Conservation (phyloP, 495 filamentous ascomycete species). For the Aspergillus egyptiacus region DNA sequence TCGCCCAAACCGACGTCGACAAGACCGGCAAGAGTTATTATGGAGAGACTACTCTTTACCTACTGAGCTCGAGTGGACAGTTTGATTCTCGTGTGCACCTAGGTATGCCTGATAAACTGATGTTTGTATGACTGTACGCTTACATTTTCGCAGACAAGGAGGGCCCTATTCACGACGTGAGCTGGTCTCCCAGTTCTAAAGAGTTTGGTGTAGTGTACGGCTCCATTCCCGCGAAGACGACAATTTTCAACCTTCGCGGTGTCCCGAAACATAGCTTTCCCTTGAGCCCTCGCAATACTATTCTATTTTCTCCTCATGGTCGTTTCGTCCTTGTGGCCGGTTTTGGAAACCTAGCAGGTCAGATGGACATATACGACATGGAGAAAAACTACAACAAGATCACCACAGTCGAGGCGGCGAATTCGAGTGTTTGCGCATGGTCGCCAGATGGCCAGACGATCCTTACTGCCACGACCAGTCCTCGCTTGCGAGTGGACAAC, state of each 20-base stretch:
- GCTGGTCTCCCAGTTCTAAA: constrained; percentile 95
- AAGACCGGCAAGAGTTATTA: constrained; percentile 98
- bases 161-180: constrained; percentile 94
- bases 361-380: constrained; percentile 96
- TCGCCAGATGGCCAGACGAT: constrained; percentile 93
- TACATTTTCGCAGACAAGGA: constrained; percentile 66
- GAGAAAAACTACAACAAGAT: constrained; percentile 87
- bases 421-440: constrained; percentile 92
- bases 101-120: constrained; percentile 36
- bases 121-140: neutral
- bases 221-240: constrained; percentile 96
- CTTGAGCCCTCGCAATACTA: constrained; percentile 84
- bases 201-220: constrained; percentile 97
- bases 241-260: constrained; percentile 86
- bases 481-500: constrained; percentile 91
- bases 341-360: constrained; percentile 93
- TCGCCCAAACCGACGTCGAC: constrained; percentile 97
- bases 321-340: constrained; percentile 90
- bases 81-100: constrained; percentile 89
- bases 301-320: constrained; percentile 89
- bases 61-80: constrained; percentile 83
- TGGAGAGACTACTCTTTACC: constrained; percentile 94
- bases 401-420: constrained; percentile 89
- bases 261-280: constrained; percentile 75
- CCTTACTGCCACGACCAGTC: constrained; percentile 92